phyloP scores from a whole-genome alignment of 2,329 filamentous ascomycete genomes.

The Aspergillus nomiae region DNA sequence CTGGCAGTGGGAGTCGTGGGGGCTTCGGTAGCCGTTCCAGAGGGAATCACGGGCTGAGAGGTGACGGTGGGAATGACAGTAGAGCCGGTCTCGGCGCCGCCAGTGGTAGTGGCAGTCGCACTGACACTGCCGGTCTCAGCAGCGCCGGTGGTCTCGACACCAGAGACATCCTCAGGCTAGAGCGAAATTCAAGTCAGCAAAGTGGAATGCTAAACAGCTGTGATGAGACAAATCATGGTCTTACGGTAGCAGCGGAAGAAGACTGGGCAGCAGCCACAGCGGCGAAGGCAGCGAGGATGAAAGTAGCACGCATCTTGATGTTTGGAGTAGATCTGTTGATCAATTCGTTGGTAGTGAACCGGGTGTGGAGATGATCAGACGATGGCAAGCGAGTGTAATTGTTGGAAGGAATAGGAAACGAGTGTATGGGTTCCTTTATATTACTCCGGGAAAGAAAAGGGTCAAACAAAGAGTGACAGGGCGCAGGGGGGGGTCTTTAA shows the following conservation, averaged over 20 bases:
- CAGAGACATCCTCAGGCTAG: background rate
- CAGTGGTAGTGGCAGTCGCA: background rate
- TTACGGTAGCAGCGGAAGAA: slow-evolving; percentile 24
- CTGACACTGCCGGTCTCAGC: background rate
- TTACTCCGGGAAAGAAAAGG: slow-evolving; percentile 12
- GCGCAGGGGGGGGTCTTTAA: slow-evolving; percentile 20
- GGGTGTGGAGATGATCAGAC: background rate
- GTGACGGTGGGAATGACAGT: slow-evolving; percentile 27
- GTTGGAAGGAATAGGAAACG: slow-evolving; percentile 9
- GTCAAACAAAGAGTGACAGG: slow-evolving; percentile 16
- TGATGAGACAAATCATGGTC: slow-evolving; percentile 1
- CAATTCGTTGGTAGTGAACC: slow-evolving; percentile 1
- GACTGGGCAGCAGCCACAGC: slow-evolving; percentile 45
- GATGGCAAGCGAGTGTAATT: slow-evolving; percentile 11
- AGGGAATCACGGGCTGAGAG: slow-evolving; percentile 34
- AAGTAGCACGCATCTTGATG: slow-evolving; percentile 50
- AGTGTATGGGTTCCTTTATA: slow-evolving; percentile 20
- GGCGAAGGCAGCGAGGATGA: slow-evolving; percentile 47
- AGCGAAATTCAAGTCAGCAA: background rate
- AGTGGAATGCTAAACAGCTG: background rate
- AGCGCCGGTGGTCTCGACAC: background rate
- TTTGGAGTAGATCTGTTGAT: slow-evolving; percentile 16
- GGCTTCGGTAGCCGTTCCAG: background rate
- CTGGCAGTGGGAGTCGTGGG: slow-evolving; percentile 16
- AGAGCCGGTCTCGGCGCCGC: background rate